Evolutionary conservation across 768 basidiomycete species (phyloP).

Genomic region (Calocybe indica): DNA sequence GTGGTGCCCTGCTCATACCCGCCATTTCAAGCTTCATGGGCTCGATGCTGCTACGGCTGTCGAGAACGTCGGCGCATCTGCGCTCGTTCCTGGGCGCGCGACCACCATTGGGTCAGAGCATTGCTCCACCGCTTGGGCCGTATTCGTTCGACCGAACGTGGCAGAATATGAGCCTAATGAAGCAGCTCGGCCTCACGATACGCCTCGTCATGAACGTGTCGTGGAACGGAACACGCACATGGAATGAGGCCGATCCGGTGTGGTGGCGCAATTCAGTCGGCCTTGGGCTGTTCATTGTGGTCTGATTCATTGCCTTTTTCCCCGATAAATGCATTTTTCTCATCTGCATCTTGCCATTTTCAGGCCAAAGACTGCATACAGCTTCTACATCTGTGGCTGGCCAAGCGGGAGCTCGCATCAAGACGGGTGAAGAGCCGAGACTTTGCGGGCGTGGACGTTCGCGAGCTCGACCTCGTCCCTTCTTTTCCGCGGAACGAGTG

Average conservation of each 20-base stretch:
- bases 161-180: constrained; percentile 16
- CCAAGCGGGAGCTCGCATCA: constrained; percentile 66
- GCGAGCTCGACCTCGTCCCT: constrained; percentile 59
- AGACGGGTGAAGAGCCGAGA: constrained; percentile 63
- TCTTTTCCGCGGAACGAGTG: background rate
- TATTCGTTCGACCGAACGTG: constrained; percentile 10
- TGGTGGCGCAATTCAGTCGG: constrained; percentile 77
- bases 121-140: constrained; percentile 9
- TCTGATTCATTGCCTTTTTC: constrained; percentile 22
- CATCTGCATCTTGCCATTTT: too few relatives aligned
- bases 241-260: constrained; percentile 67
- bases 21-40: constrained; percentile 66
- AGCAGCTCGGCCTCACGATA: constrained; percentile 21
- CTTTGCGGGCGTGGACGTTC: constrained; percentile 67
- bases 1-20: constrained; percentile 66
- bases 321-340: too few relatives aligned
- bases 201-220: constrained; percentile 39
- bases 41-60: constrained; percentile 45
- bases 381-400: constrained; percentile 61
- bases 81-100: constrained; percentile 32
- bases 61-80: constrained; percentile 36
- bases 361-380: constrained; percentile 67
- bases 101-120: constrained; percentile 14
- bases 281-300: constrained; percentile 61
- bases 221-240: constrained; percentile 52